Evolutionary conservation across 2,329 filamentous ascomycete species (phyloP), one percentile per base, ranked within the genome.

Genomic region (Diaporthe amygdali): DNA sequence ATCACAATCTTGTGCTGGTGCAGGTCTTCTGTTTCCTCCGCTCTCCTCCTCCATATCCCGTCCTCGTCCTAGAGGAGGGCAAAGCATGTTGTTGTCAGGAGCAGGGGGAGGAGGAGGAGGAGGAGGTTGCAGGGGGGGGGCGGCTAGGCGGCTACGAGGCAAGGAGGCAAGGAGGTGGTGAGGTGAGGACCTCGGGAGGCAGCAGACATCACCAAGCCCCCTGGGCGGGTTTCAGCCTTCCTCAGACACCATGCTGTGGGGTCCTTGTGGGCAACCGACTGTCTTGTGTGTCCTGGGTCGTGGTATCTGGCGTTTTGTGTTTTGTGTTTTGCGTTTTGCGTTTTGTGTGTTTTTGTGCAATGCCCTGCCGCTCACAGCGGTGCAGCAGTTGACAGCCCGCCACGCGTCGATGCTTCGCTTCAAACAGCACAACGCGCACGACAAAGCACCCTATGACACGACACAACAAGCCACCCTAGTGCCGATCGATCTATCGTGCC

Each of bases 171-270:
- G 30, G 17, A 20, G 52, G n/a, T n/a, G n/a, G n/a, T n/a, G 30
- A 9, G 54, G 22, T 15, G 44, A 61, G 17, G 37, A 46, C 37
- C 37, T 25, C 20, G 8, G 30, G 17, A 20, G 52, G 52, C 52
- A 25, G 37, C 37, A 61, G 56, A 46, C 56, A 44, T 32, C 9
- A 44, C 56, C 56, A 61, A 61, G 56, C 39, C 56, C 56, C 39
- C 56, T 61, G 39, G 56, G 56, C 56, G 56, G 56, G 56, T 61
- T 61, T 61, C 56, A 61, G 56, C 56, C 56, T 46, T 25, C 54
- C 54, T 59, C 55, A 61, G 39, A 61, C 56, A 44, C 25, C 56
- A 44, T 44, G 39, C 56, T 61, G 56, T 46, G 56, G 56, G 56
- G 56, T 46, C 25, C 17, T 5, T 20, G 15, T 25, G 25, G 15